Evolutionary conservation across 768 basidiomycete genomes (phyloP), one percentile per base, ranked within the genome.

Genomic region (Pisolithus microcarpus): DNA sequence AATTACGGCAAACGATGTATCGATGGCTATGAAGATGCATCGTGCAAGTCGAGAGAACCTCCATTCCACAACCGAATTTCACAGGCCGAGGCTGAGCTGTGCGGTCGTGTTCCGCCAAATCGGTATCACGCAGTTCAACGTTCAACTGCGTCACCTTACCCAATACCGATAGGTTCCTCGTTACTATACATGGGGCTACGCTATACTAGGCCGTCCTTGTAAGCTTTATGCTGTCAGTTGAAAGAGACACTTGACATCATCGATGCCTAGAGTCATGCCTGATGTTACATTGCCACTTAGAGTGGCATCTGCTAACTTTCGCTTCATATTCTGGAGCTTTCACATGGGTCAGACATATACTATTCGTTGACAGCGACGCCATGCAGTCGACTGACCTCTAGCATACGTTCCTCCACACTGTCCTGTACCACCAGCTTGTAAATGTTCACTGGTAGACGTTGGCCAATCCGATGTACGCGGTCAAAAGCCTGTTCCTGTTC

Each of bases 381-480:
- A 28, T 6, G n/a, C 10, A 11, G 3, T 26, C 16, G 30, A 45
- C 30, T 24, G 9, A 45, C 43, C 30, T 45, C 30, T 10, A 45
- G 7, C 10, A 45, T 45, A 16, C 23, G 43, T 24, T 45, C 43
- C 30, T 45, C 43, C 23, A 45, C 23, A 8, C 24, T 45, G 18
- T n/a, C 43, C 43, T 24, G 43, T 24, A 45, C 43, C 43, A 31
- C 30, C 23, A 45, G 43, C 43, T 45, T 45, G 23, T 45, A 45
- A 24, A 45, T 45, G 43, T 45, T 45, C 24, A 45, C 43, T 26
- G 23, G 24, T 7, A 26, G 23, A 13, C n/a, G 30, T 45, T 45
- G 43, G n/a, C 43, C 43, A 45, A 45, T 45, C 19, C 43, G 43
- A 26, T 45, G 43, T 7, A 45, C 23, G 9, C 43, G 43, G 23